Conservation (phyloP, 176 grass and related monocot genomes). For the Avena eriantha region DNA sequence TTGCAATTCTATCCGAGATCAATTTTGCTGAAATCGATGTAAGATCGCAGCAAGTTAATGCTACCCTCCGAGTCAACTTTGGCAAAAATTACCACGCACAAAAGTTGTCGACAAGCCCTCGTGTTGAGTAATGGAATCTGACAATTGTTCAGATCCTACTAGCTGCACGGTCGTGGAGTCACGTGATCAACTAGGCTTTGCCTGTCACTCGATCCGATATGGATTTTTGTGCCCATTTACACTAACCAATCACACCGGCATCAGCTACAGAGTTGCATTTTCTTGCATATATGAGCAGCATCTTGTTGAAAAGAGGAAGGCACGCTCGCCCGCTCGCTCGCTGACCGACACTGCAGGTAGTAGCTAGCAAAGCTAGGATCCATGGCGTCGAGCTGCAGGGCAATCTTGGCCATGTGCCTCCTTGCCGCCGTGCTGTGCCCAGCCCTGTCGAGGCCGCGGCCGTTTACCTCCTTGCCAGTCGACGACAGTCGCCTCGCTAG, state of each 20-base stretch:
- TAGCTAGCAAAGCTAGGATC: not conserved
- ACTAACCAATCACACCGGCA: not conserved
- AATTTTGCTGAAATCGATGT: not conserved
- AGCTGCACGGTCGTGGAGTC: not conserved
- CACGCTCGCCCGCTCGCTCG: not conserved
- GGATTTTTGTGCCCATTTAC: not conserved
- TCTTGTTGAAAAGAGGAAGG: slow-evolving; percentile 19
- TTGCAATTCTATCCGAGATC: not conserved
- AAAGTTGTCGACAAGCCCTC: not conserved
- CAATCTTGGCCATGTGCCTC: slow-evolving; percentile 1
- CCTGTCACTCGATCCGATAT: not conserved
- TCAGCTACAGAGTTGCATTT: not conserved
- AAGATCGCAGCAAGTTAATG: not conserved
- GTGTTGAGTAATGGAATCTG: not conserved
- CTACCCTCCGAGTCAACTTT: not conserved
- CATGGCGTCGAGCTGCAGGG: slow-evolving; percentile 2
- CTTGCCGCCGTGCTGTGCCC: slow-evolving; percentile 17
- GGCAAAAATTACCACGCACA: not conserved
- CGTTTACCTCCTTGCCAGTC: slow-evolving; percentile 6
- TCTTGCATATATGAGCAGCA: not conserved
- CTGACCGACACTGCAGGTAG: not conserved
- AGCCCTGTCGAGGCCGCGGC: not conserved
- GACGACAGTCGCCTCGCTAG: slow-evolving; percentile 15
- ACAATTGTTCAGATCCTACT: not conserved
- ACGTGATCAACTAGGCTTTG: slow-evolving; percentile 2